Evolutionary conservation across 108 stramenopile species (phyloP).

Genomic region (Skeletonema potamos): DNA sequence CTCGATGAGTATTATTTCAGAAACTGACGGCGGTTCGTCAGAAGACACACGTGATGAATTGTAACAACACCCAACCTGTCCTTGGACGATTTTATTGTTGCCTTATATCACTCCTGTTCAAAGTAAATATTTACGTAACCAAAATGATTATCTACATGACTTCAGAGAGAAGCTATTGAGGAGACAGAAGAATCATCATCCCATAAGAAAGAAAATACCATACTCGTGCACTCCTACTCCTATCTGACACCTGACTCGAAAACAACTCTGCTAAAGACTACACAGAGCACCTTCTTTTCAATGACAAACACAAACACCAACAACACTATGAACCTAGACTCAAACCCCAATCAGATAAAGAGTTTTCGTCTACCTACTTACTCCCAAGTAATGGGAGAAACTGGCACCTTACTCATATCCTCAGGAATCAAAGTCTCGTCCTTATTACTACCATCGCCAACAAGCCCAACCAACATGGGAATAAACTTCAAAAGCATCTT

Average conservation of each 20-base stretch:
- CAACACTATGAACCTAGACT: not conserved
- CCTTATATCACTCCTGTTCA: not conserved
- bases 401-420: slow-evolving; percentile 15
- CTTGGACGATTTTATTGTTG: not conserved
- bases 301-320: not conserved
- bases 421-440: slow-evolving; percentile 4
- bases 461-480: slow-evolving; percentile 3
- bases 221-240: no score
- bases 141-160: no score
- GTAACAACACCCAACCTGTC: not conserved
- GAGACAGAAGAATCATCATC: no score
- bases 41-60: not conserved
- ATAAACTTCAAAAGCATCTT: slow-evolving; percentile 30
- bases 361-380: not conserved
- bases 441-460: slow-evolving; percentile 12
- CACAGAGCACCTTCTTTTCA: no score
- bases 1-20: slow-evolving; percentile 25
- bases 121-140: no score
- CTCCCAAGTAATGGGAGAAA: slow-evolving; percentile 18
- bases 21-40: not conserved
- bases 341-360: not conserved
- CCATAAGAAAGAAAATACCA: no score
- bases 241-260: not conserved
- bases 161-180: no score
- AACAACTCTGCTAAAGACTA: not conserved